Percentiles rank a stretch among this genome's conserved stretches.
Evolutionary conservation across 2,329 filamentous ascomycete species (phyloP).

Genomic region (Diaporthe vaccinii): DNA sequence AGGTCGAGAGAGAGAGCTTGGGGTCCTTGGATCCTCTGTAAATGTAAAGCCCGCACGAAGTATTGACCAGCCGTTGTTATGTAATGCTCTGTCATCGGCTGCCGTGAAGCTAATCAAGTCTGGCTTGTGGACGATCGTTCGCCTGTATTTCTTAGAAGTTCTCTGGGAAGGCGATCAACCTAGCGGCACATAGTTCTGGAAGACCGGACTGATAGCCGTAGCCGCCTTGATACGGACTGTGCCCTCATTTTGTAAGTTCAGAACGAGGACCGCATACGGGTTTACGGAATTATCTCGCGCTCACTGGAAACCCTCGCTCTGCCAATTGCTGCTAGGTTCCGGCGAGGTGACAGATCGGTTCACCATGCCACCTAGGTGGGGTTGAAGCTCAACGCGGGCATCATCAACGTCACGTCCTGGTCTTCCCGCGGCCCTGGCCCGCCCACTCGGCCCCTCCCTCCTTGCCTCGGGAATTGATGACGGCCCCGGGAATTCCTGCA

Average conservation of each 20-base stretch:
- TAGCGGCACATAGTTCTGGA: background rate
- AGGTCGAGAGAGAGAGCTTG: background rate
- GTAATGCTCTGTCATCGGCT: slow-evolving; percentile 22
- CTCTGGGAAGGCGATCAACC: background rate
- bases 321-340: background rate
- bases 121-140: background rate
- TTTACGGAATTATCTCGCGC: slow-evolving; percentile 32
- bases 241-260: slow-evolving; percentile 7
- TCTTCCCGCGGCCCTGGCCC: slow-evolving; percentile 1
- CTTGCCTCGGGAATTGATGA: slow-evolving; percentile 34
- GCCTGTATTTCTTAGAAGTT: background rate
- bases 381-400: slow-evolving; percentile 20
- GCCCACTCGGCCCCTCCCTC: slow-evolving; percentile 33
- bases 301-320: background rate
- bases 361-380: slow-evolving; percentile 8
- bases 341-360: background rate
- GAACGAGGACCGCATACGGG: background rate
- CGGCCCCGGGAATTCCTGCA: slow-evolving; percentile 26
- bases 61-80: slow-evolving; percentile 7
- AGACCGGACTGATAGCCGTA: background rate
- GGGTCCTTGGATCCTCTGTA: background rate
- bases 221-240: background rate
- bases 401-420: slow-evolving; percentile 19
- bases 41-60: background rate
- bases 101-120: background rate